Conservation (phyloP, 441 rosid genomes). For the Erodium texanum region DNA sequence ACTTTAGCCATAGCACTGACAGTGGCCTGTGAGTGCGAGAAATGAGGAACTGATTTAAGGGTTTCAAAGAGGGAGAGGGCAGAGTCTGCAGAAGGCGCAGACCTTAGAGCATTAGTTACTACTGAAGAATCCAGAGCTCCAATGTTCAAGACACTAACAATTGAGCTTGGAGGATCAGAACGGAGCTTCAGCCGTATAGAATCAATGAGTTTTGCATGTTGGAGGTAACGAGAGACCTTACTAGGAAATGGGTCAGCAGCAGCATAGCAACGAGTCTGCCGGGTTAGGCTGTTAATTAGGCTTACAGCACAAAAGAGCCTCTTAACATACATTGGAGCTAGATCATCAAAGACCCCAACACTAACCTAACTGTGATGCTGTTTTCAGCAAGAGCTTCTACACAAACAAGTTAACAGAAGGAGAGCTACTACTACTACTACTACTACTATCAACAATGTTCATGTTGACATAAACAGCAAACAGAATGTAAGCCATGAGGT, state of each 20-base stretch:
- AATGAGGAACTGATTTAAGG: conserved; percentile 28
- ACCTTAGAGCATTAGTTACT: conserved; percentile 54
- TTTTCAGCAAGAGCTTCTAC: neutral
- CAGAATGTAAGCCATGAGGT: neutral
- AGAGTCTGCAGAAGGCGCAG: conserved; percentile 56
- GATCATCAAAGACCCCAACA: too few species aligned
- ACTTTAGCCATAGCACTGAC: conserved; percentile 59
- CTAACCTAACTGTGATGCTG: neutral
- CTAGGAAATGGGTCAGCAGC: conserved; percentile 69
- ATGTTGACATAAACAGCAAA: neutral
- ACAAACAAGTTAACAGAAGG: neutral
- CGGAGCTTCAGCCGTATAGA: conserved; percentile 56
- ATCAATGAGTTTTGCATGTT: conserved; percentile 54
- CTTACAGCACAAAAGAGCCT: conserved; percentile 22
- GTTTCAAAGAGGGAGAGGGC: conserved; percentile 48
- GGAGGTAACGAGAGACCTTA: conserved; percentile 60
- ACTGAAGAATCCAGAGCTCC: conserved; percentile 70
- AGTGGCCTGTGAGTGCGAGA: conserved; percentile 40
- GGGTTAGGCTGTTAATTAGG: conserved; percentile 18
- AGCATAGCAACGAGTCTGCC: conserved; percentile 38
- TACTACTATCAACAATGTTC: neutral
- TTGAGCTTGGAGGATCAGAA: conserved; percentile 28
- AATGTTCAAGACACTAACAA: conserved; percentile 34
- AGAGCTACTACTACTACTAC: neutral
- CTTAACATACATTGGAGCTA: conserved; percentile 27